Evolutionary conservation across 139 green algal genomes (phyloP).

Genomic region (Chlamydomonas asymmetrica): DNA sequence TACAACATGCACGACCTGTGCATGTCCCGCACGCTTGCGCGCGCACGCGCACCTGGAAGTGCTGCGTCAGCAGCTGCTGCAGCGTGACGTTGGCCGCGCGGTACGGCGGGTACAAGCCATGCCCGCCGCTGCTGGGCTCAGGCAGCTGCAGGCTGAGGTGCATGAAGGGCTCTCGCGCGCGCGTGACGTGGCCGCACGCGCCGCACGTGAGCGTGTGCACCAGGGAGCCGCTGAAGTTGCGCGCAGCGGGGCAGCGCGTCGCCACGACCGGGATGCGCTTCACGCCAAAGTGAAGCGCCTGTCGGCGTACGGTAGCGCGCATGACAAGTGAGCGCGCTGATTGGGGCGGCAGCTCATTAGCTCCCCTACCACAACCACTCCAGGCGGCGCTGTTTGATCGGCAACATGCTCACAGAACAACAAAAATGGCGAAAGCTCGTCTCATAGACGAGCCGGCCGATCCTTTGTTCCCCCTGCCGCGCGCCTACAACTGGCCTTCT

Average conservation of each 20-base stretch:
- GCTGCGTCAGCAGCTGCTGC: slow-evolving; percentile 32
- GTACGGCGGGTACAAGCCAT: background rate
- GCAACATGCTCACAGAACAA: background rate
- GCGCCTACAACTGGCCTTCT: background rate
- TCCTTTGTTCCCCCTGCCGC: background rate
- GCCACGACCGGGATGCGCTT: slow-evolving; percentile 28
- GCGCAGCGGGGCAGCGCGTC: slow-evolving; percentile 39
- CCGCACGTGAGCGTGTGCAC: slow-evolving; percentile 42
- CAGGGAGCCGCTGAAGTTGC: slow-evolving; percentile 46
- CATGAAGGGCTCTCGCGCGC: slow-evolving; percentile 56
- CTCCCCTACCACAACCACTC: too few species aligned
- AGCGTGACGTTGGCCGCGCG: background rate
- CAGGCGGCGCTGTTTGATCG: background rate
- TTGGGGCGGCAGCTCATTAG: too few species aligned
- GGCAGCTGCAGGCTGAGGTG: slow-evolving; percentile 67
- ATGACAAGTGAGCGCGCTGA: background rate
- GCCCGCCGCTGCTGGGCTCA: background rate
- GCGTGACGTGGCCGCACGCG: slow-evolving; percentile 36
- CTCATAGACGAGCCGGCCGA: background rate
- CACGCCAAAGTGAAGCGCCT: background rate
- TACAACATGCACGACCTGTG: background rate
- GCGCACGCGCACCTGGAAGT: slow-evolving; percentile 44
- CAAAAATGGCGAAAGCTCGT: background rate
- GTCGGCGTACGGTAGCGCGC: background rate
- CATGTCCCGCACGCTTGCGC: background rate